phyloP scores from a whole-genome alignment of 1,139 yeast species.

The Nakaseomyces nivariensis region DNA sequence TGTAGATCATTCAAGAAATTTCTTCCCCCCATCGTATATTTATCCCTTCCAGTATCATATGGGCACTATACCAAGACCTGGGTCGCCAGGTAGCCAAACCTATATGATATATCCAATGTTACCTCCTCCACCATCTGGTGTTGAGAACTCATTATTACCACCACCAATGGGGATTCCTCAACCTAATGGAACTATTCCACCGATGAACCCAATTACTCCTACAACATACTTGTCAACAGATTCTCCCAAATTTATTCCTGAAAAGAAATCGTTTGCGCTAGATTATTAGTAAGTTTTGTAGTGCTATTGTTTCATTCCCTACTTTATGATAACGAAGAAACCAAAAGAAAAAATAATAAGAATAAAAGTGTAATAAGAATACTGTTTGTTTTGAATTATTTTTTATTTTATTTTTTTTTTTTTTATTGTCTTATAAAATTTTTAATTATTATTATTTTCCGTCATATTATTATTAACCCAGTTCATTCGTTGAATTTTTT shows the following conservation, averaged over 20 bases:
- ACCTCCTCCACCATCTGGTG: constrained; percentile 19
- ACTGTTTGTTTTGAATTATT: neutral
- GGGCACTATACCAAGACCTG: constrained; percentile 17
- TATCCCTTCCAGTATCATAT: constrained; percentile 26
- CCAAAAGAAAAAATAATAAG: too few relatives aligned
- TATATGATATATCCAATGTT: constrained; percentile 27
- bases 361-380: too few relatives aligned
- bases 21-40: constrained; percentile 24
- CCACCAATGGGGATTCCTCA: constrained; percentile 4
- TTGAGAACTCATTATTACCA: constrained; percentile 6
- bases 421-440: too few relatives aligned
- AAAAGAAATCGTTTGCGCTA: neutral
- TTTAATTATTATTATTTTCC: too few relatives aligned
- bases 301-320: neutral
- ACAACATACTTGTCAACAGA: constrained; percentile 2
- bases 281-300: neutral
- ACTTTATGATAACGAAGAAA: neutral
- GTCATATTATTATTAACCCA: too few relatives aligned
- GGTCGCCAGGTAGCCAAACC: constrained; percentile 17
- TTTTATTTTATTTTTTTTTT: too few relatives aligned
- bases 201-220: neutral
- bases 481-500: too few relatives aligned
- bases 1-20: constrained; percentile 18
- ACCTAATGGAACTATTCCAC: neutral
- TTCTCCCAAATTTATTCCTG: neutral